phyloP scores from a whole-genome alignment of 108 stramenopile species.

The Nitzschia sp. region DNA sequence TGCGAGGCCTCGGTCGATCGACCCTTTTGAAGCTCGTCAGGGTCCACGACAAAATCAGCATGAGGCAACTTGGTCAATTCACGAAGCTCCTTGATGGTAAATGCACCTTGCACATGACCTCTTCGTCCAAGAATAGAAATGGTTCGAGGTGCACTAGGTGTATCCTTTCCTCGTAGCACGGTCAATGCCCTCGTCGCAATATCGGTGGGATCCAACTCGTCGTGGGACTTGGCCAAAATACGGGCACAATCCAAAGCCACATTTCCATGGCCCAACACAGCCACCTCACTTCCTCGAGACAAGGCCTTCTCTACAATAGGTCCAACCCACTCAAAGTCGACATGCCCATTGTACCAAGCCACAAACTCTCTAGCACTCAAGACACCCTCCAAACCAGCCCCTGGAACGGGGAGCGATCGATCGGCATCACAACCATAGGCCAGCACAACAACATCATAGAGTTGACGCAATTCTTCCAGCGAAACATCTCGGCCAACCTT shows the following conservation, averaged over 20 bases:
- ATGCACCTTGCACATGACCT: constrained; percentile 96
- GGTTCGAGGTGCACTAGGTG: neutral
- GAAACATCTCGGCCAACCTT: constrained; percentile 70
- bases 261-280: constrained; percentile 96
- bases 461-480: constrained; percentile 53
- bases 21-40: constrained; percentile 84
- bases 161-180: constrained; percentile 34
- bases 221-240: constrained; percentile 81
- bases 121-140: constrained; percentile 91
- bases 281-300: constrained; percentile 44
- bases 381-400: constrained; percentile 59
- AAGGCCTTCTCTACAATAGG: constrained; percentile 38
- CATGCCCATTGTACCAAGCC: constrained; percentile 94
- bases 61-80: constrained; percentile 85
- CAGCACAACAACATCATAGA: constrained; percentile 86
- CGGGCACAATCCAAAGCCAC: constrained; percentile 96
- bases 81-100: constrained; percentile 97
- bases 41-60: constrained; percentile 54
- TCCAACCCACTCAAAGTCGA: constrained; percentile 58
- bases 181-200: constrained; percentile 75
- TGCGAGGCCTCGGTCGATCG: constrained; percentile 59
- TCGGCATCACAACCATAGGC: constrained; percentile 92
- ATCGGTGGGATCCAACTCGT: constrained; percentile 81
- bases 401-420: constrained; percentile 51
- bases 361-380: constrained; percentile 91